These are phyloP conservation scores for Fraxinus quadrangulata DNA, from an alignment of 257 asterid species.

Conservation along the genomic window DNA sequence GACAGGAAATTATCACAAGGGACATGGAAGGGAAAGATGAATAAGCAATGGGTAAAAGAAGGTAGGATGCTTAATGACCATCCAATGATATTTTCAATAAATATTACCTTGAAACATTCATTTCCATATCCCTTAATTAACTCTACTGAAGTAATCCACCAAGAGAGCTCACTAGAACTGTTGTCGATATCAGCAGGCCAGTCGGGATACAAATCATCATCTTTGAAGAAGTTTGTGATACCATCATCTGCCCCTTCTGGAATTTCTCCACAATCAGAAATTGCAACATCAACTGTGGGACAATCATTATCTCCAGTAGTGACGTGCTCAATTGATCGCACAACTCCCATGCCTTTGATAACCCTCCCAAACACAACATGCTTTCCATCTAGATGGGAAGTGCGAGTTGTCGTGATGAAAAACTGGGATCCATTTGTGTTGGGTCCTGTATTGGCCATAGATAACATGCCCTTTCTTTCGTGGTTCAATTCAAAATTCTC, in stretches of 20 bases:
- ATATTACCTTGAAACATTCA: constrained; percentile 77
- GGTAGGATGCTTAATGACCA: constrained; percentile 1
- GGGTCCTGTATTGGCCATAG: constrained; percentile 94
- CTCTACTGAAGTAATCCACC: constrained; percentile 89
- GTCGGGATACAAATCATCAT: constrained; percentile 85
- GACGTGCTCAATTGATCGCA: constrained; percentile 81
- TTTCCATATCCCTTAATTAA: constrained; percentile 79
- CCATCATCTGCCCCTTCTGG: constrained; percentile 88
- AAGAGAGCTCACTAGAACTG: constrained; percentile 64
- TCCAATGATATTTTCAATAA: neutral
- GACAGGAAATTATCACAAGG: neutral
- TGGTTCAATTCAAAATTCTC: constrained; percentile 84
- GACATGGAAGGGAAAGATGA: neutral
- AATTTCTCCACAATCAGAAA: constrained; percentile 81
- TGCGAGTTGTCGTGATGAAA: constrained; percentile 87
- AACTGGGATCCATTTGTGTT: constrained; percentile 89
- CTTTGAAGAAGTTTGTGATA: constrained; percentile 66
- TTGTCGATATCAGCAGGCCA: constrained; percentile 90
- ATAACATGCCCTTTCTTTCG: constrained; percentile 89
- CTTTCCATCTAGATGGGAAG: constrained; percentile 89
- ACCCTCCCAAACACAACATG: constrained; percentile 92
- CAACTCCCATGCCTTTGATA: constrained; percentile 92
- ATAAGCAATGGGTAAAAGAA: constrained; percentile 7
- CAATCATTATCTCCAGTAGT: constrained; percentile 60
- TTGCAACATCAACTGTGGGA: constrained; percentile 62